Evolutionary conservation across 805 yeast species (phyloP).

Genomic region (Suhomyces xylopsoci): DNA sequence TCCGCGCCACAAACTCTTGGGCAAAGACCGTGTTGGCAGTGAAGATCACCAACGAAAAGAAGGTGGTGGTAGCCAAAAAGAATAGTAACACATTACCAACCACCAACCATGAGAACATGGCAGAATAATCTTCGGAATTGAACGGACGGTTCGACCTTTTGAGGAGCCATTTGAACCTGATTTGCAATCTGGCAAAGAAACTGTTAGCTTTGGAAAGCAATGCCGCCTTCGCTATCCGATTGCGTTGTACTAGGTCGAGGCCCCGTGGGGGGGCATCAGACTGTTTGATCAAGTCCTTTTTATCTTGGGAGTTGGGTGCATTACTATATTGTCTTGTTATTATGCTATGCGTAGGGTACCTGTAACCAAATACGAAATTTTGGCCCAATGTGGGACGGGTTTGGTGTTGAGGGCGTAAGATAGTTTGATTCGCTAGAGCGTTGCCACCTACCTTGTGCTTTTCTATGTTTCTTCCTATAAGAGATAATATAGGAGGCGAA

Average conservation of each 20-base stretch:
- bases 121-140: slow-evolving; percentile 88
- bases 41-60: slow-evolving; percentile 74
- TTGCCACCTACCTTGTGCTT: not conserved
- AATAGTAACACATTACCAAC: slow-evolving; percentile 82
- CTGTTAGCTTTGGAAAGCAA: slow-evolving; percentile 27
- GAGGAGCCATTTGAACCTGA: slow-evolving; percentile 65
- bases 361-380: not conserved
- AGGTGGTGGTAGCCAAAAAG: slow-evolving; percentile 87
- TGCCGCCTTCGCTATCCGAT: slow-evolving; percentile 19
- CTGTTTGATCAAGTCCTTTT: not conserved
- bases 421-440: not conserved
- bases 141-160: slow-evolving; percentile 78
- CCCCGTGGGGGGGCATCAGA: slow-evolving; percentile 1
- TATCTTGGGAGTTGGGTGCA: not conserved
- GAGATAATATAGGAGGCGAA: not conserved
- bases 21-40: slow-evolving; percentile 82
- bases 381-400: not conserved
- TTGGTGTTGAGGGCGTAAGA: not conserved
- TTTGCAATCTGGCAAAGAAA: slow-evolving; percentile 25
- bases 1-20: slow-evolving; percentile 80
- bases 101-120: slow-evolving; percentile 87
- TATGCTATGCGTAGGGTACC: not conserved
- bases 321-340: not conserved
- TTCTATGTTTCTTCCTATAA: not conserved
- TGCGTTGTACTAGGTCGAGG: slow-evolving; percentile 8